Percentiles rank a stretch among this genome's conserved stretches.
phyloP scores from a whole-genome alignment of 2,329 filamentous ascomycete genomes.

The Dothidotthia symphoricarpi region DNA sequence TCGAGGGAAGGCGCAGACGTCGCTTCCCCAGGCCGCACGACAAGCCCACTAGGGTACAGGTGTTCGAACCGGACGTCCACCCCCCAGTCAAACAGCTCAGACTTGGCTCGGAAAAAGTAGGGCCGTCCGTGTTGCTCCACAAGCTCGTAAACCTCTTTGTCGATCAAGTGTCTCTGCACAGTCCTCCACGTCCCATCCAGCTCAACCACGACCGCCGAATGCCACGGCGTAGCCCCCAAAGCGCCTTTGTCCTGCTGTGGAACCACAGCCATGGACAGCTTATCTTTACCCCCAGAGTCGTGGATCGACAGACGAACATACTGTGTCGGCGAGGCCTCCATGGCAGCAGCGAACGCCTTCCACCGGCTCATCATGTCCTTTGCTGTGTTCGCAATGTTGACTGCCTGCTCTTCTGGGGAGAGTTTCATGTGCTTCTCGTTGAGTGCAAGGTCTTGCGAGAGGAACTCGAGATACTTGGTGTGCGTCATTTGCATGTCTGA shows the following conservation, averaged over 20 bases:
- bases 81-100: slow-evolving; percentile 15
- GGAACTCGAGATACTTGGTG: slow-evolving; percentile 29
- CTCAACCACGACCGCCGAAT: slow-evolving; percentile 20
- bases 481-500: slow-evolving; percentile 31
- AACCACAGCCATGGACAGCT: slow-evolving; percentile 31
- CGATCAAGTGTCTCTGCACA: slow-evolving; percentile 17
- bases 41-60: slow-evolving; percentile 24
- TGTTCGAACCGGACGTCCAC: slow-evolving; percentile 20
- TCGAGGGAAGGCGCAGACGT: slow-evolving; percentile 39
- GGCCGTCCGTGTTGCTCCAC: slow-evolving; percentile 18
- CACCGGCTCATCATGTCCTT: slow-evolving; percentile 34
- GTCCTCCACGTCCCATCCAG: slow-evolving; percentile 22
- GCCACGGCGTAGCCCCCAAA: slow-evolving; percentile 29
- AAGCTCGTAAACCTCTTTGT: slow-evolving; percentile 21
- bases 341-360: slow-evolving; percentile 26
- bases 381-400: slow-evolving; percentile 25
- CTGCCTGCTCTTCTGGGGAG: slow-evolving; percentile 16
- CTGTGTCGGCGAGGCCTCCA: slow-evolving; percentile 18
- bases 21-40: slow-evolving; percentile 10
- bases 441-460: slow-evolving; percentile 23
- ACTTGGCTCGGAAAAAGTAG: slow-evolving; percentile 26
- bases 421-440: slow-evolving; percentile 17
- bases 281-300: slow-evolving; percentile 30
- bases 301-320: slow-evolving; percentile 35
- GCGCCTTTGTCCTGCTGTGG: slow-evolving; percentile 20